Conservation (phyloP, 768 basidiomycete species). For the Lentinula aciculospora region DNA sequence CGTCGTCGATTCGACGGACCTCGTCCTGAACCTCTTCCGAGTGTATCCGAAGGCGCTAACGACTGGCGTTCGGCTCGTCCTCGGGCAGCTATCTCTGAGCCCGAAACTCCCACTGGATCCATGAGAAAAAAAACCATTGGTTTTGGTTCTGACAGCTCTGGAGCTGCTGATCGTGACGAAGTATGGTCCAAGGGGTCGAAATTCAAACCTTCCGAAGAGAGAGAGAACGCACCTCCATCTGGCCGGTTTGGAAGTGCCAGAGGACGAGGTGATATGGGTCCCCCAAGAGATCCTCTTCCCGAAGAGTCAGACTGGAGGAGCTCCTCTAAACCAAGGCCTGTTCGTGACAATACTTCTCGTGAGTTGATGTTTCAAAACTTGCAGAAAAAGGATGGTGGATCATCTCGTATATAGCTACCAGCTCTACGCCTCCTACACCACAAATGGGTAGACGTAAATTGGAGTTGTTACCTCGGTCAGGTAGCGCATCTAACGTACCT, state of each 20-base stretch:
- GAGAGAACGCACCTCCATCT: constrained; percentile 22
- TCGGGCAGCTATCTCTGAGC: constrained; percentile 24
- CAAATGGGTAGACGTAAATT: constrained; percentile 76
- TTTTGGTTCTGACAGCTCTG: constrained; percentile 38
- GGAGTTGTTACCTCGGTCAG: constrained; percentile 79
- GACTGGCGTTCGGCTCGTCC: constrained; percentile 68
- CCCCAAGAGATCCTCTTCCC: constrained; percentile 36
- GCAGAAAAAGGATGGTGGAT: constrained; percentile 7
- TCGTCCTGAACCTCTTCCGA: constrained; percentile 33
- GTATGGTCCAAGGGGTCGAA: constrained; percentile 71
- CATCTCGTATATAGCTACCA: constrained; percentile 41
- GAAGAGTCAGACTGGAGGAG: constrained; percentile 77
- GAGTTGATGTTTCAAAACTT: constrained; percentile 20
- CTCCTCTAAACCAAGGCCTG: constrained; percentile 33
- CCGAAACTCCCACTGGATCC: constrained; percentile 34
- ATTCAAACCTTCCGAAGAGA: constrained; percentile 54
- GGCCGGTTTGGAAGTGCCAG: constrained; percentile 40
- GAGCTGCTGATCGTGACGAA: constrained; percentile 74
- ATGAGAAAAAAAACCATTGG: constrained; percentile 56
- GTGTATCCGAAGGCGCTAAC: constrained; percentile 51
- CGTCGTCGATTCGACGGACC: constrained; percentile 65
- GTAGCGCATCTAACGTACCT: constrained; percentile 56
- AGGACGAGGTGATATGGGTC: constrained; percentile 49
- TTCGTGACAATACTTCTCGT: constrained; percentile 58
- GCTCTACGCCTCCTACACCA: constrained; percentile 77